Percentiles rank a stretch among this genome's conserved stretches.
These are phyloP conservation scores for Jamesozyma spencerorum DNA, from an alignment of 805 yeast species.

Conservation along the genomic window DNA sequence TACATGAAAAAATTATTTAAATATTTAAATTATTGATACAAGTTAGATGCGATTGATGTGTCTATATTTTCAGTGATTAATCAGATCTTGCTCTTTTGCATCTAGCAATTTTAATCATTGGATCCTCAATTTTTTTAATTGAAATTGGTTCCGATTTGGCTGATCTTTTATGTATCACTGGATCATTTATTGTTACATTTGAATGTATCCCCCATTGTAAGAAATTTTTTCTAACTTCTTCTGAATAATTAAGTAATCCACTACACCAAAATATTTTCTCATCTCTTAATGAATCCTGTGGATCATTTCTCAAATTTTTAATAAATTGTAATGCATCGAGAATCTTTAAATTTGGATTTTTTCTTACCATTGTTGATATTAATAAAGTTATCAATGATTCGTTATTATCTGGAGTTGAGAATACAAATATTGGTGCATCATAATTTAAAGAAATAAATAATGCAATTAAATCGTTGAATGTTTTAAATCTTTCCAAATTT, in stretches of 20 bases:
- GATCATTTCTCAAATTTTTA: conserved; percentile 18
- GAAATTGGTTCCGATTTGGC: neutral
- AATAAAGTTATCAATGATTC: conserved; percentile 20
- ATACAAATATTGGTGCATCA: conserved; percentile 15
- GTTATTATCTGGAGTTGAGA: conserved; percentile 23
- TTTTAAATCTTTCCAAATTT: conserved; percentile 16
- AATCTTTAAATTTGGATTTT: conserved; percentile 15
- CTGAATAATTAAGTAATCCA: conserved; percentile 18
- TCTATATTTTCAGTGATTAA: too few relatives aligned
- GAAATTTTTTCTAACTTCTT: conserved; percentile 14
- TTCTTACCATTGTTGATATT: conserved; percentile 20
- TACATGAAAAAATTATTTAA: too few relatives aligned
- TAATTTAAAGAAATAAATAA: conserved; percentile 12
- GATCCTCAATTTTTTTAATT: neutral
- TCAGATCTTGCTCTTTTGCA: conserved; percentile 13
- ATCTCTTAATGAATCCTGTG: conserved; percentile 5
- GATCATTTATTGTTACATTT: too few relatives aligned
- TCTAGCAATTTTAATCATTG: conserved; percentile 1
- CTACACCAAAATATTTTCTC: conserved; percentile 20
- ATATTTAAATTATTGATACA: too few relatives aligned
- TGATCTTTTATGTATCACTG: conserved; percentile 1
- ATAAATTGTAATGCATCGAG: conserved; percentile 25
- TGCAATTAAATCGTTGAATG: conserved; percentile 25
- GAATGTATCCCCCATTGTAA: conserved; percentile 8
- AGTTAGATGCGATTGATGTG: too few relatives aligned